A percentile compares a stretch with the other conserved stretches of the same genome.
phyloP scores from a whole-genome alignment of 179 eudicot genomes.

The Drosera spatulata region DNA sequence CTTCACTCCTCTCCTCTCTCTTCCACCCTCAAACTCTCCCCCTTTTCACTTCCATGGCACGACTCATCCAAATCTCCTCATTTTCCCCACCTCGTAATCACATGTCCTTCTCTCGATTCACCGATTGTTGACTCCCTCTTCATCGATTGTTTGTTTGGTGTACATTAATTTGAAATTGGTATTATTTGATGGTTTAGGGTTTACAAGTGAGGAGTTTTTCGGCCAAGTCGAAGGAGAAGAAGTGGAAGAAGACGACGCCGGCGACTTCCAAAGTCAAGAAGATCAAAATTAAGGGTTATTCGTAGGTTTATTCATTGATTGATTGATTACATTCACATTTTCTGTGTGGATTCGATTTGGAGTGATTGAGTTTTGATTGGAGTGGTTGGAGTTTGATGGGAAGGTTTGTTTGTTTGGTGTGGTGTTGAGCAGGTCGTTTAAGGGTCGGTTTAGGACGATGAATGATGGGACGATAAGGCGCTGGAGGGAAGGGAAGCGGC shows the following conservation, averaged over 20 bases:
- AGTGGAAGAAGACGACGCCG: constrained; percentile 71
- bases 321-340: too few species aligned
- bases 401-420: constrained; percentile 4
- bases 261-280: constrained; percentile 74
- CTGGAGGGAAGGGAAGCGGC: constrained; percentile 92
- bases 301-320: constrained; percentile 40
- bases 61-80: too few species aligned
- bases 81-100: background rate
- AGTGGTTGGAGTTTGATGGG: background rate
- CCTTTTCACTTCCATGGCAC: background rate
- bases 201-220: constrained; percentile 30
- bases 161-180: background rate
- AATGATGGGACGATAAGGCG: constrained; percentile 76
- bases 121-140: background rate
- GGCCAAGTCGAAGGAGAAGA: constrained; percentile 65
- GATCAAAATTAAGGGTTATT: constrained; percentile 70
- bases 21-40: constrained; percentile 25
- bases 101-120: background rate
- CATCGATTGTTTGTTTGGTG: background rate
- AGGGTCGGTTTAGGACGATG: constrained; percentile 71
- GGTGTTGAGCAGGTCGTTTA: constrained; percentile 47
- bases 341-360: too few species aligned
- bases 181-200: background rate
- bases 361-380: too few species aligned
- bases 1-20: constrained; percentile 5